These are phyloP conservation scores for Saccharomyces hybrid DNA, from an alignment of 1,139 yeast genomes.

Conservation along the genomic window DNA sequence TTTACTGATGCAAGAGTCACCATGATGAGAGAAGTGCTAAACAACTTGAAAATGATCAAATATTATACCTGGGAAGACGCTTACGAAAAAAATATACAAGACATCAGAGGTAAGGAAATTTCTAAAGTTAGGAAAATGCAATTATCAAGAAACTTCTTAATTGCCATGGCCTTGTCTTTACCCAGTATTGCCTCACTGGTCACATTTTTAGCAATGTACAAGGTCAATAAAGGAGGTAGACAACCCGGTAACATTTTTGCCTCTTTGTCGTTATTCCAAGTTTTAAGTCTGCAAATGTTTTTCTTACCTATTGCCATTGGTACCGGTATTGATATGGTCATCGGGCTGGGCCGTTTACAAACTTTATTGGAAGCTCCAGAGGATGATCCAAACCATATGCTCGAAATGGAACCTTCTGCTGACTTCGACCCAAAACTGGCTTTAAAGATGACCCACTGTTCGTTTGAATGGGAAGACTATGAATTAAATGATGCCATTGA, in stretches of 20 bases:
- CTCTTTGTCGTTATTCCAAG: slow-evolving; percentile 66
- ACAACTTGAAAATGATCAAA: slow-evolving; percentile 46
- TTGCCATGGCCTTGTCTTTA: slow-evolving; percentile 51
- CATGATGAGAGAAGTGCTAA: slow-evolving; percentile 45
- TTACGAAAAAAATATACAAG: slow-evolving; percentile 40
- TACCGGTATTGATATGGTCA: slow-evolving; percentile 57
- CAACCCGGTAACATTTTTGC: slow-evolving; percentile 69
- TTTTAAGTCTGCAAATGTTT: slow-evolving; percentile 63
- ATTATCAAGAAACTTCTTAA: slow-evolving; percentile 48
- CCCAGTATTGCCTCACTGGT: slow-evolving; percentile 64
- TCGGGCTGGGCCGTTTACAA: slow-evolving; percentile 56
- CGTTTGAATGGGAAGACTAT: slow-evolving; percentile 61
- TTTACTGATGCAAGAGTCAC: slow-evolving; percentile 47
- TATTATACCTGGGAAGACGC: slow-evolving; percentile 57
- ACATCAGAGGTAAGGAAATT: slow-evolving; percentile 43
- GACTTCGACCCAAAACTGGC: slow-evolving; percentile 29
- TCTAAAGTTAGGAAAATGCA: slow-evolving; percentile 43
- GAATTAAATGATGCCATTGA: slow-evolving; percentile 30
- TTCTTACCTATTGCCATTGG: slow-evolving; percentile 55
- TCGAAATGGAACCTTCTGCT: slow-evolving; percentile 1
- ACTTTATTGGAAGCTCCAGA: slow-evolving; percentile 42
- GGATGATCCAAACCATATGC: slow-evolving; percentile 26
- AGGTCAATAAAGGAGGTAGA: slow-evolving; percentile 40
- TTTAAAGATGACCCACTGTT: slow-evolving; percentile 44
- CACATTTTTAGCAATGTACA: slow-evolving; percentile 64